A percentile compares a stretch with the other conserved stretches of the same genome.
Evolutionary conservation across 495 filamentous ascomycete genomes (phyloP).

Genomic region (Clohesyomyces aquaticus): DNA sequence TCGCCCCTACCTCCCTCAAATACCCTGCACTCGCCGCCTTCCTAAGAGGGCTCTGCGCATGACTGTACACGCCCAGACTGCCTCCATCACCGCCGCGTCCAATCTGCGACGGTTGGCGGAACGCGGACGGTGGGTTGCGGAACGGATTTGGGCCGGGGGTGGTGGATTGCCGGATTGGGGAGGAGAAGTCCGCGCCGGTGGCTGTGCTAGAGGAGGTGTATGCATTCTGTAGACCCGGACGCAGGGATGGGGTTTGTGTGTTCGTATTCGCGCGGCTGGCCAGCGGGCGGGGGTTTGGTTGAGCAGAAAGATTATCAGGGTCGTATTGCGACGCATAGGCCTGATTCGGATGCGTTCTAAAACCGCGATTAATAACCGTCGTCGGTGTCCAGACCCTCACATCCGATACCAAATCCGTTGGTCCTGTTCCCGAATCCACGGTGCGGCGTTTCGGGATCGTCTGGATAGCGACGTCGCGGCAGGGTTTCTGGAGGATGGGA

Average conservation of each 20-base stretch:
- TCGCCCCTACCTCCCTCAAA: conserved; percentile 20
- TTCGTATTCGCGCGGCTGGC: too few species aligned
- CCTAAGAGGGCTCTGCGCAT: conserved; percentile 32
- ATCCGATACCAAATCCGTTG: conserved; percentile 48
- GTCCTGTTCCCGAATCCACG: conserved; percentile 20
- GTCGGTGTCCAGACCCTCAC: conserved; percentile 78
- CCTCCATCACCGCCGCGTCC: conserved; percentile 72
- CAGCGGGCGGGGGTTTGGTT: conserved; percentile 19
- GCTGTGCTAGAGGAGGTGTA: conserved; percentile 41
- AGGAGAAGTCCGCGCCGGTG: conserved; percentile 53
- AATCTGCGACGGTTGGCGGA: too few species aligned
- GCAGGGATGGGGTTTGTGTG: conserved; percentile 29
- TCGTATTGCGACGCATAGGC: conserved; percentile 81
- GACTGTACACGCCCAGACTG: conserved; percentile 50
- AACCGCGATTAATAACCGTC: conserved; percentile 77
- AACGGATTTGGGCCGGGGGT: conserved; percentile 54
- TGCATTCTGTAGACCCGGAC: conserved; percentile 38
- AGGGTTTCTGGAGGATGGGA: conserved; percentile 77
- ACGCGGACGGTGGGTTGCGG: conserved; percentile 54
- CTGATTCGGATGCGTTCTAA: conserved; percentile 83
- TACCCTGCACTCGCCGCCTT: conserved; percentile 34
- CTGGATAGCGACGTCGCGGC: conserved; percentile 84
- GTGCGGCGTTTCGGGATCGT: conserved; percentile 41
- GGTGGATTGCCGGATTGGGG: conserved; percentile 51
- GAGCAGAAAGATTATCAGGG: conserved; percentile 57